These are phyloP conservation scores for Trichosporon ovoides DNA, from an alignment of 1,284 basidiomycete species.

Conservation along the genomic window DNA sequence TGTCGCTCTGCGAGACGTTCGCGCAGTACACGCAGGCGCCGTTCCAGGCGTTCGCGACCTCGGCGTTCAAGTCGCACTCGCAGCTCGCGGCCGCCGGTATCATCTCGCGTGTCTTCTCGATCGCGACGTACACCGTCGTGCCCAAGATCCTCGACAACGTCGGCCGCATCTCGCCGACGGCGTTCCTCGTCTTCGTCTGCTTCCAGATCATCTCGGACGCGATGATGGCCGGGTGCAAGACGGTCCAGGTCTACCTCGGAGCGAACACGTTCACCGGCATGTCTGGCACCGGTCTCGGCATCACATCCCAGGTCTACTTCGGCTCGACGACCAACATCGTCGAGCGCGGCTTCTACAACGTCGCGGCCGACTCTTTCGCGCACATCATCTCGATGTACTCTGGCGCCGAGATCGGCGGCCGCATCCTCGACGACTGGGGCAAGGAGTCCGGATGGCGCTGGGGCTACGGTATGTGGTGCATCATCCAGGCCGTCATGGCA, in stretches of 20 bases:
- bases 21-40: not conserved
- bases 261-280: not conserved
- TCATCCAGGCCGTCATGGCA: not conserved
- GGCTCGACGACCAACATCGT: slow-evolving; percentile 2
- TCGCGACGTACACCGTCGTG: not conserved
- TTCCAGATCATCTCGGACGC: slow-evolving; percentile 7
- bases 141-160: slow-evolving; percentile 4
- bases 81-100: not conserved
- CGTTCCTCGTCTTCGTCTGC: not conserved
- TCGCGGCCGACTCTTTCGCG: slow-evolving; percentile 2
- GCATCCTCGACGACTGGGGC: slow-evolving; percentile 6
- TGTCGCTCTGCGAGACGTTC: not conserved
- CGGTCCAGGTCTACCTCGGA: not conserved
- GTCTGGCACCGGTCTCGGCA: not conserved
- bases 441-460: not conserved
- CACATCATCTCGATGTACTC: slow-evolving; percentile 7
- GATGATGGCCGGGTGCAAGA: slow-evolving; percentile 5
- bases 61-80: slow-evolving; percentile 2
- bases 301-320: slow-evolving; percentile 3
- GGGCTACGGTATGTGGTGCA: slow-evolving; percentile 9
- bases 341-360: not conserved
- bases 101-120: slow-evolving; percentile 1
- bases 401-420: slow-evolving; percentile 7
- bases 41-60: not conserved
- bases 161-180: not conserved